phyloP scores from a whole-genome alignment of 2,329 filamentous ascomycete species.

The Ophiocordyceps camponoti-floridani region DNA sequence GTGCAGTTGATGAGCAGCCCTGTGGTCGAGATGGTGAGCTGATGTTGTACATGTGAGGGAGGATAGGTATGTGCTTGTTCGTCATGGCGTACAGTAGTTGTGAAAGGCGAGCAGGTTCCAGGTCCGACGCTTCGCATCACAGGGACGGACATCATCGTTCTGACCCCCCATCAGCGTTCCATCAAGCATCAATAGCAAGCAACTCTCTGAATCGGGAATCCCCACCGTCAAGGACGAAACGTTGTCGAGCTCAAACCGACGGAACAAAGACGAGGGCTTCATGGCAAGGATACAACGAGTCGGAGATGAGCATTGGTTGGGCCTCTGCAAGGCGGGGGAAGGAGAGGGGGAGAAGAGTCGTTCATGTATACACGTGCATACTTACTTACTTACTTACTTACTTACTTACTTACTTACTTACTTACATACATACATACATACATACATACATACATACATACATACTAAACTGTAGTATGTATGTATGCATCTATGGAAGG shows the following conservation, averaged over 20 bases:
- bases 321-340: neutral
- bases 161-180: conserved; percentile 3
- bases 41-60: neutral
- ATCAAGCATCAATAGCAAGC: too few species aligned
- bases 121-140: conserved; percentile 21
- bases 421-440: neutral
- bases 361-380: neutral
- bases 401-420: too few species aligned
- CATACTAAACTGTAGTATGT: neutral
- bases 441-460: neutral
- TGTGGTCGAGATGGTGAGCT: conserved; percentile 3
- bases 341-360: neutral
- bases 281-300: neutral
- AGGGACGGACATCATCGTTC: conserved; percentile 33
- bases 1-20: conserved; percentile 29
- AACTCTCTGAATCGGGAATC: neutral
- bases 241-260: neutral
- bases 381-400: neutral
- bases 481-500: neutral
- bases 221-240: conserved; percentile 1
- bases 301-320: neutral
- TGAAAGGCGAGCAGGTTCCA: conserved; percentile 24
- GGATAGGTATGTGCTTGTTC: neutral
- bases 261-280: neutral
- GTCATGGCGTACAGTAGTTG: conserved; percentile 19